Evolutionary conservation across 257 asterid species (phyloP), one percentile per base, ranked within the genome.

Genomic region (Parsonsia alboflavescens): DNA sequence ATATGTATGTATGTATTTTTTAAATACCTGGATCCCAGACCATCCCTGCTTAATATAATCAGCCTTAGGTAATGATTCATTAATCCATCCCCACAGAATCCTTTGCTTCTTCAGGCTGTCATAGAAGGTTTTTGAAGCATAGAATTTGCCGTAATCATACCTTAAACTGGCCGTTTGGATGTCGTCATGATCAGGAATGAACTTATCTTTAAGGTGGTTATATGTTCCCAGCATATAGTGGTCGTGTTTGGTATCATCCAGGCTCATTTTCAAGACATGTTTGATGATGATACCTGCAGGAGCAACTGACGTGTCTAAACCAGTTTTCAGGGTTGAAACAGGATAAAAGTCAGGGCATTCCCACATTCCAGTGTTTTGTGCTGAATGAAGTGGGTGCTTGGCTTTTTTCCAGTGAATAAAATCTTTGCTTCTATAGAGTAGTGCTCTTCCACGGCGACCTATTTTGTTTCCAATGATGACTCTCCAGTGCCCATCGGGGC

Each of bases 281-380:
- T 87, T 87, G 21, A 75, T 39, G 3, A n/a, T n/a, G n/a, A n/a
- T n/a, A n/a, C 79, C 80, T 0, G 24, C 44, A 42, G 24, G 28
- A 6, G 83, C 85, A 0, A 45, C 42, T 0, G 88, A 80, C 13
- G 89, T 81, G 39, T 87, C 89, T 15, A 85, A 4, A 48, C 89
- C 91, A 15, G 41, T 71, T 24, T 22, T 24, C 41, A 16, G 69
- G 61, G 16, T 61, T 0, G 79, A 79, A 52, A 85, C 81, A 0
- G 91, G 88, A 49, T 46, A 87, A 17, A 87, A 85, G 49, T 87
- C 91, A 12, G 83, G 80, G 49, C 91, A 87, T 75, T 87, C 91
- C 91, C 86, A 87, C 89, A 87, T 85, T 48, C 88, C 88, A 16
- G 86, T 81, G 50, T 78, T 71, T 16, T 72, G 53, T 0, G 70